Evolutionary conservation across 2,329 filamentous ascomycete species (phyloP), one percentile per base, ranked within the genome.

Genomic region (Hymenoscyphus salicellus): DNA sequence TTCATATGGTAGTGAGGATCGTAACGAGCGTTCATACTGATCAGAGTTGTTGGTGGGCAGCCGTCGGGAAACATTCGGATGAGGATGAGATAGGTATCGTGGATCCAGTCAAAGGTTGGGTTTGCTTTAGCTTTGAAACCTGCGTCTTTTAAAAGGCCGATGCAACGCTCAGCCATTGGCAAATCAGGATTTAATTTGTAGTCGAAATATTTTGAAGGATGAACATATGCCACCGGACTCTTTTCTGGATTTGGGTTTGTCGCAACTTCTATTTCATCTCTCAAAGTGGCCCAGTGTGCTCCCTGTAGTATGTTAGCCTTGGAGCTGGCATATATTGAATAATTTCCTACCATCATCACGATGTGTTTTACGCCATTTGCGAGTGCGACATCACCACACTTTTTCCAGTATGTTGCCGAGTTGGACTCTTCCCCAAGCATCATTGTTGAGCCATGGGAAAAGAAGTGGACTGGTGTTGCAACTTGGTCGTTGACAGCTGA

Each of bases 371-470:
- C 80, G 16, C 81, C 81, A 65, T 85, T 77, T 5, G 80, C 81
- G 5, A 88, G 80, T 2, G 87, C 87, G 66, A 84, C 84, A 68
- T 89, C 85, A 58, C 88, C 87, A 69, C 83, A 84, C 67, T 82
- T 79, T 73, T 88, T 87, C 88, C 87, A 89, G 76, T 89, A 89
- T 23, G 81, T 79, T 11, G 86, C 86, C 0, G 86, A 87, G 1
- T 78, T 74, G 16, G 83, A 85, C 69, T 88, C 82, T 72, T 89
- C 87, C 41, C 86, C 87, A 16, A 89, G 77, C 87, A 89, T 90
- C 86, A 89, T 89, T 46, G 87, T 89, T 16, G 86, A 88, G 72
- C 88, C 87, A 81, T 90, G 87, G 2, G 86, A 88, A 76, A 89
- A 89, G 67, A 73, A 73, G 55, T 72, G 71, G 1, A 73, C 70